These are phyloP conservation scores for Fusarium lyarnte DNA, from an alignment of 2,329 filamentous ascomycete species.

Conservation along the genomic window DNA sequence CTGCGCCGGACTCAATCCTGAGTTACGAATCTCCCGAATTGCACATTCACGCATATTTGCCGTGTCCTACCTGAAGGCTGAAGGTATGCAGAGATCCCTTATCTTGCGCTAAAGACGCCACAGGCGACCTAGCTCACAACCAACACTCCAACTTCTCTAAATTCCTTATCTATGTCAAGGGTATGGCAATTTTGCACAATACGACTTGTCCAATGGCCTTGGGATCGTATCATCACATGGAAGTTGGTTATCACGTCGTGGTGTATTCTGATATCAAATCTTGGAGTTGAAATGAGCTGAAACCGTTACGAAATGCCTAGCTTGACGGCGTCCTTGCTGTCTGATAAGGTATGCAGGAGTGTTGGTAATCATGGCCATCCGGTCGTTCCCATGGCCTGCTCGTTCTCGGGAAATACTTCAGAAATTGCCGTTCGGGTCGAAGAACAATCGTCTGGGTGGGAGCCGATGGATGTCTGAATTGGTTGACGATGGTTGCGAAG, in stretches of 20 bases:
- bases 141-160: neutral
- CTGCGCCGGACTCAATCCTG: neutral
- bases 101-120: slow-evolving; percentile 38
- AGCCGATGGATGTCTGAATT: neutral
- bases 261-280: slow-evolving; percentile 5
- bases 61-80: slow-evolving; percentile 5
- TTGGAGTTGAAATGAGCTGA: slow-evolving; percentile 9
- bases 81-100: slow-evolving; percentile 20
- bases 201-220: neutral
- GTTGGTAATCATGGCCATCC: neutral
- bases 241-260: slow-evolving; percentile 6
- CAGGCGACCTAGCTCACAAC: slow-evolving; percentile 11
- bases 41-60: neutral
- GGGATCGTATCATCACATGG: neutral
- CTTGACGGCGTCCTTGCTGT: neutral
- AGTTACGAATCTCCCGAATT: neutral
- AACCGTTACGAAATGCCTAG: neutral
- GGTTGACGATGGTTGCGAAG: neutral
- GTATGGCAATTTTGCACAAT: neutral
- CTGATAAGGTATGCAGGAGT: slow-evolving; percentile 17
- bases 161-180: slow-evolving; percentile 27
- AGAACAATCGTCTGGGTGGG: neutral
- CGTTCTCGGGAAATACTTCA: neutral
- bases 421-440: neutral
- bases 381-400: neutral